A percentile compares a stretch with the other conserved stretches of the same genome.
Conservation (phyloP, 768 basidiomycete genomes). For the Xerocomellus chrysenteron region DNA sequence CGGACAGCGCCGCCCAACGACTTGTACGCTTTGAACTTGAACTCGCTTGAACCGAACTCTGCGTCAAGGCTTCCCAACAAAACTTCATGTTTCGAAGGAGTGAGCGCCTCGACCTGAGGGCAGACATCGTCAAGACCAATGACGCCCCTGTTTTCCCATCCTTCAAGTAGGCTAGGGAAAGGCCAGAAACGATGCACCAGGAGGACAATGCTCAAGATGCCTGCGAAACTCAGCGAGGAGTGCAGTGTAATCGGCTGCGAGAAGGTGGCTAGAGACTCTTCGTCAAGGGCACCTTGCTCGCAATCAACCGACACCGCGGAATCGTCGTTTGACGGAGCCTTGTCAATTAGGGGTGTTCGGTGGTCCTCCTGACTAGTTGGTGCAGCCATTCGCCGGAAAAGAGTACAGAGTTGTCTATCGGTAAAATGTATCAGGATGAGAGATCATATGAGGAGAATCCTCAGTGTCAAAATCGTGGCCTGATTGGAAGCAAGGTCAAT, state of each 20-base stretch:
- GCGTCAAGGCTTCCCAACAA: conserved; percentile 27
- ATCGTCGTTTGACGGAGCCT: neutral
- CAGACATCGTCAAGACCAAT: conserved; percentile 19
- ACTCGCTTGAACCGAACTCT: conserved; percentile 21
- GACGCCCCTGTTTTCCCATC: neutral
- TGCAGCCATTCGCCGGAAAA: conserved; percentile 3
- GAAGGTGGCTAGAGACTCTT: neutral
- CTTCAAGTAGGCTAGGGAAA: neutral
- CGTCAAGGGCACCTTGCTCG: conserved; percentile 2
- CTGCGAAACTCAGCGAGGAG: neutral
- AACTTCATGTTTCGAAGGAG: conserved; percentile 8
- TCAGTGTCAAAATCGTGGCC: too few relatives aligned
- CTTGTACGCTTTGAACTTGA: conserved; percentile 31
- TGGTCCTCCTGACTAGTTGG: neutral
- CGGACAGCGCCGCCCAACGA: conserved; percentile 37
- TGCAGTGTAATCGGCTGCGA: neutral
- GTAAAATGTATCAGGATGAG: neutral
- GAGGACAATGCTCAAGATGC: conserved; percentile 13
- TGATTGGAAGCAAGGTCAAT: too few relatives aligned
- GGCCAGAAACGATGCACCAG: conserved; percentile 7
- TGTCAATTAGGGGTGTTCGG: conserved; percentile 1
- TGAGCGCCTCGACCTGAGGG: conserved; percentile 26
- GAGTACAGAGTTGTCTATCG: conserved; percentile 8
- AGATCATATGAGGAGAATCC: too few relatives aligned
- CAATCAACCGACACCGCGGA: conserved; percentile 7